phyloP scores from a whole-genome alignment of 2,329 filamentous ascomycete species.

The Alternaria burnsii region DNA sequence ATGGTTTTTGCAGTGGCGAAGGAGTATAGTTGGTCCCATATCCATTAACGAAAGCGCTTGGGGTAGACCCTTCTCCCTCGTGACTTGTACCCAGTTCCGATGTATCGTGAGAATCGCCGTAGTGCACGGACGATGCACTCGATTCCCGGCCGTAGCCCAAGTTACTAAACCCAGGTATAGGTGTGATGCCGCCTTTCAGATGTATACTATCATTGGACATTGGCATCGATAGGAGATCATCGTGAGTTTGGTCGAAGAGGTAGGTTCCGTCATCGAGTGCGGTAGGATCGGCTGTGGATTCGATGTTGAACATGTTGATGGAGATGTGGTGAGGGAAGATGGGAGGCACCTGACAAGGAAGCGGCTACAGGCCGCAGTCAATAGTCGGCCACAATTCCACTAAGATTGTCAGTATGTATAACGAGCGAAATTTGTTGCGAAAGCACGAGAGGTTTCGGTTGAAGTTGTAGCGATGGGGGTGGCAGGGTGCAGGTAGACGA shows the following conservation, averaged over 20 bases:
- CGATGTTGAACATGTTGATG: slow-evolving; percentile 48
- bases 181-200: slow-evolving; percentile 43
- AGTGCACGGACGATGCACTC: slow-evolving; percentile 51
- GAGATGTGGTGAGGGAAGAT: slow-evolving; percentile 25
- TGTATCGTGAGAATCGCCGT: slow-evolving; percentile 47
- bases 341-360: slow-evolving; percentile 42
- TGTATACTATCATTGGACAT: slow-evolving; percentile 45
- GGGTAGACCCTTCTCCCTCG: slow-evolving; percentile 43
- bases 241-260: slow-evolving; percentile 44
- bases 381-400: slow-evolving; percentile 28
- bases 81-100: slow-evolving; percentile 48
- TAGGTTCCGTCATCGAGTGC: slow-evolving; percentile 47
- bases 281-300: slow-evolving; percentile 43
- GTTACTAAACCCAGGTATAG: slow-evolving; percentile 47
- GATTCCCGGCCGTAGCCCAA: slow-evolving; percentile 52
- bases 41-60: slow-evolving; percentile 40
- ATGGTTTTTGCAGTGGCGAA: slow-evolving; percentile 42
- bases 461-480: slow-evolving; percentile 39
- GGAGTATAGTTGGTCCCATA: slow-evolving; percentile 39
- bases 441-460: slow-evolving; percentile 42
- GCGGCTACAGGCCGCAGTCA: slow-evolving; percentile 30
- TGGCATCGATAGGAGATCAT: slow-evolving; percentile 44
- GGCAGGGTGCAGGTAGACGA: slow-evolving; percentile 31
- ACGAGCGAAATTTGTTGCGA: slow-evolving; percentile 22
- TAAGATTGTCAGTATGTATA: slow-evolving; percentile 19